Conservation (phyloP, 352 stramenopile species). For the Phytophthora agathidicida region DNA sequence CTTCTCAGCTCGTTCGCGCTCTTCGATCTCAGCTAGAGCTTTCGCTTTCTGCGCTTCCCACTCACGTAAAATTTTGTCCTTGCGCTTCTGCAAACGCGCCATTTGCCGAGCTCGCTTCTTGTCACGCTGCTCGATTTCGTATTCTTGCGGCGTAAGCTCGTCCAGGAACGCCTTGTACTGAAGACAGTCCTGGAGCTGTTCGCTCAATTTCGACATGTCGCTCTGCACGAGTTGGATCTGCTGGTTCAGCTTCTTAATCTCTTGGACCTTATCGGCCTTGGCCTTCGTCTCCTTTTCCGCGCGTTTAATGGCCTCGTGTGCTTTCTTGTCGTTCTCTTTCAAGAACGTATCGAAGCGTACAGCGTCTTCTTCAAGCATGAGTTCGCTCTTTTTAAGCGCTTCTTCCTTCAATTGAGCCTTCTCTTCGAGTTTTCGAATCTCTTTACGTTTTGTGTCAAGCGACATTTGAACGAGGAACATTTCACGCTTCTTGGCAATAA, state of each 20-base stretch:
- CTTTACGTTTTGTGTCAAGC: constrained; percentile 95
- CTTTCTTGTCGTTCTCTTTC: constrained; percentile 98
- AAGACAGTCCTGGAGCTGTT: constrained; percentile 94
- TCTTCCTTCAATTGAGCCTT: constrained; percentile 96
- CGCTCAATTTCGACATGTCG: constrained; percentile 95
- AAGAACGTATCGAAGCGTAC: constrained; percentile 96
- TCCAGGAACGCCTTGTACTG: constrained; percentile 95
- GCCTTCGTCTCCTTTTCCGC: constrained; percentile 94
- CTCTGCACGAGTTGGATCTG: constrained; percentile 94
- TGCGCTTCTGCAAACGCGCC: constrained; percentile 67
- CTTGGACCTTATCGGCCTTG: constrained; percentile 94
- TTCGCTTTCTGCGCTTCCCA: constrained; percentile 68
- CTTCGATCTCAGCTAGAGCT: constrained; percentile 69
- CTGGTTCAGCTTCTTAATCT: constrained; percentile 96
- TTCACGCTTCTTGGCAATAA: constrained; percentile 96
- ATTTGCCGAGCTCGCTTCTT: constrained; percentile 75
- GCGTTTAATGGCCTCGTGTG: constrained; percentile 95
- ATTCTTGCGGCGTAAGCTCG: constrained; percentile 89
- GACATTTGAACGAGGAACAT: constrained; percentile 98
- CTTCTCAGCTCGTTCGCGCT: constrained; percentile 59
- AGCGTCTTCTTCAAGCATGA: constrained; percentile 96
- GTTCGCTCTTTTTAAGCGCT: constrained; percentile 93
- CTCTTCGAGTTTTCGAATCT: constrained; percentile 97
- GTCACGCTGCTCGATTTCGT: constrained; percentile 78
- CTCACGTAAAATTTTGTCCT: constrained; percentile 71